Conservation (phyloP, 1,139 yeast species). For the Yamadazyma membranifaciens region DNA sequence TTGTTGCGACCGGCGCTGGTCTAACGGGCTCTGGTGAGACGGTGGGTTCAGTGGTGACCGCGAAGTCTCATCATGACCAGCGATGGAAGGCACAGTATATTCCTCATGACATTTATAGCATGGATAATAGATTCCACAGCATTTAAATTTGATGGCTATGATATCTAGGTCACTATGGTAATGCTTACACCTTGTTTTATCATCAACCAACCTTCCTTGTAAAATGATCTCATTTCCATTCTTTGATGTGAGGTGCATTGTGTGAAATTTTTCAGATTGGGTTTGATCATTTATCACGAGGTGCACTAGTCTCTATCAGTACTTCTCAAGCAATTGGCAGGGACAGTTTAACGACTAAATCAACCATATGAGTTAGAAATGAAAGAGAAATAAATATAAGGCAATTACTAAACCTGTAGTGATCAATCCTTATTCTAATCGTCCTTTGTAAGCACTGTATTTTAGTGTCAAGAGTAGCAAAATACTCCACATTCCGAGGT, state of each 20-base stretch:
- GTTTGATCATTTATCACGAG: too few species aligned
- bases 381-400: too few species aligned
- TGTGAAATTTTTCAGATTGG: neutral
- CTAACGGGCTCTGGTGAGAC: too few species aligned
- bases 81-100: neutral
- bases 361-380: too few species aligned
- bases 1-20: neutral
- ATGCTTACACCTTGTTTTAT: constrained; percentile 38
- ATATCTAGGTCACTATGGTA: constrained; percentile 35
- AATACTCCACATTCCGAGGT: too few species aligned
- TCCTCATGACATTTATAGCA: constrained; percentile 41
- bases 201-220: constrained; percentile 22
- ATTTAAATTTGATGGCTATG: constrained; percentile 43
- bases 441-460: too few species aligned
- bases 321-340: too few species aligned
- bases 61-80: neutral
- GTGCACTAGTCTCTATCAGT: too few species aligned
- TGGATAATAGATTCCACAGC: constrained; percentile 38
- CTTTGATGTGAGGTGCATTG: constrained; percentile 4
- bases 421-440: too few species aligned
- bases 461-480: too few species aligned
- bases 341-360: too few species aligned
- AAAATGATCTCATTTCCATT: constrained; percentile 4
- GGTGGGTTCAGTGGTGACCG: neutral
- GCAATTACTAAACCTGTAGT: too few species aligned